Evolutionary conservation across 768 basidiomycete genomes (phyloP).

Genomic region (Amanita rubescens): DNA sequence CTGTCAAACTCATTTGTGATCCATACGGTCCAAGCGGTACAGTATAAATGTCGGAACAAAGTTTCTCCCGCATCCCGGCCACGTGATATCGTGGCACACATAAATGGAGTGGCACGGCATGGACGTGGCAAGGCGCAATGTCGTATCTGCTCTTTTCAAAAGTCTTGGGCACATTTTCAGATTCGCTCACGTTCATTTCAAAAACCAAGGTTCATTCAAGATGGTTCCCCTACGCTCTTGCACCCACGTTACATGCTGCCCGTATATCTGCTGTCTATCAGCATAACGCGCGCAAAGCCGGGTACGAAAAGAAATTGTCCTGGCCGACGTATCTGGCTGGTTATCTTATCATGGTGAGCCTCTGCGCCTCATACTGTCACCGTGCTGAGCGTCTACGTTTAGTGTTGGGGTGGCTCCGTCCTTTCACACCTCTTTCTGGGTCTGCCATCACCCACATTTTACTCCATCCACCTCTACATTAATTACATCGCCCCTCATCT

Average conservation of each 20-base stretch:
- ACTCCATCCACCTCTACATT: conserved; percentile 36
- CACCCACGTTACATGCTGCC: conserved; percentile 35
- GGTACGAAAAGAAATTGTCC: conserved; percentile 18
- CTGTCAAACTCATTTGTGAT: no score
- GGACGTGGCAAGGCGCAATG: no score
- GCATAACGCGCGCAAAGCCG: conserved; percentile 25
- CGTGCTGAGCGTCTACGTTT: not conserved
- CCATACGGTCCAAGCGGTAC: no score
- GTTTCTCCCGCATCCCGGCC: not conserved
- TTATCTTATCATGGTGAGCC: conserved; percentile 38
- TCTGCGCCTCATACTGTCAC: not conserved
- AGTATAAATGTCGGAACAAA: not conserved
- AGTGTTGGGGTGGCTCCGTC: conserved; percentile 45
- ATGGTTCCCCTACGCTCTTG: conserved; percentile 34
- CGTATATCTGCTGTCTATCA: conserved; percentile 40
- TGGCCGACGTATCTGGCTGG: conserved; percentile 40
- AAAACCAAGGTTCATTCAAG: conserved; percentile 30
- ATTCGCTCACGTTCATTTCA: conserved; percentile 15
- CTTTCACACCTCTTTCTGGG: conserved; percentile 35
- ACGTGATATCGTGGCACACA: no score
- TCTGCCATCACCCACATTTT: conserved; percentile 39
- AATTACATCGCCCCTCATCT: conserved; percentile 44
- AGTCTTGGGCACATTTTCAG: conserved; percentile 2
- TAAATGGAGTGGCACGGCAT: no score
- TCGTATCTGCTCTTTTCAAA: not conserved